Base-by-base conservation (phyloP, 257 asterid genomes). In the Capsicum pubescens region DNA sequence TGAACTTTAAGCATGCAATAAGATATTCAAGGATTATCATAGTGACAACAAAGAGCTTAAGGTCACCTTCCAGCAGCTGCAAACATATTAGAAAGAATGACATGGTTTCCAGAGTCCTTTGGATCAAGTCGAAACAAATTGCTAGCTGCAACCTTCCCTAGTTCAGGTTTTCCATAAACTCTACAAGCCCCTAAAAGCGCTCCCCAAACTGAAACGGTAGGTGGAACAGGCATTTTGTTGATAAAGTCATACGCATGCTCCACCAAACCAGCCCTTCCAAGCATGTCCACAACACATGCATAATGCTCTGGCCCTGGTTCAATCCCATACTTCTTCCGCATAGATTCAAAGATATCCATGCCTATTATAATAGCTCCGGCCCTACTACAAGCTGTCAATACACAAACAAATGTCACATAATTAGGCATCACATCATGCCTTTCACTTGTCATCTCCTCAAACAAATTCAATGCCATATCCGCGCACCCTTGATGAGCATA, bases 201-300 rank as follows among this genome's bases (percentile, higher is more conserved):
- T 19, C 99, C 98, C 99, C 98, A 96, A 74, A 94, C 84, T 0
- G 99, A 91, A 60, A 92, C 84, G 7, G 98, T 96, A 16, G 97
- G 97, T 8, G 71, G 86, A 66, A 89, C n/a, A 17, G 93, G 93
- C 97, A 96, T 93, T 79, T 77, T 83, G 60, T 82, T 77, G 72
- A 93, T 91, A 71, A 93, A 81, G 78, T 89, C 86, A 42, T 96
- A 91, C 1, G 98, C 98, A 13, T 85, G 94, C 17, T 94, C 98
- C 72, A 94, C 94, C 80, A 89, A 89, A 77, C 99, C 99, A 0
- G 98, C 94, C 78, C 97, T 90, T 17, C 98, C 98, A 21, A 96
- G 87, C 97, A 96, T 94, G 90, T 96, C 99, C 36, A 95, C 98
- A 26, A 90, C 90, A 68, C 98, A 95, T 7, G 97, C 98, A 82